These are phyloP conservation scores for Cyclospora cayetanensis DNA, from an alignment of 169 alveolate genomes.

Conservation along the genomic window DNA sequence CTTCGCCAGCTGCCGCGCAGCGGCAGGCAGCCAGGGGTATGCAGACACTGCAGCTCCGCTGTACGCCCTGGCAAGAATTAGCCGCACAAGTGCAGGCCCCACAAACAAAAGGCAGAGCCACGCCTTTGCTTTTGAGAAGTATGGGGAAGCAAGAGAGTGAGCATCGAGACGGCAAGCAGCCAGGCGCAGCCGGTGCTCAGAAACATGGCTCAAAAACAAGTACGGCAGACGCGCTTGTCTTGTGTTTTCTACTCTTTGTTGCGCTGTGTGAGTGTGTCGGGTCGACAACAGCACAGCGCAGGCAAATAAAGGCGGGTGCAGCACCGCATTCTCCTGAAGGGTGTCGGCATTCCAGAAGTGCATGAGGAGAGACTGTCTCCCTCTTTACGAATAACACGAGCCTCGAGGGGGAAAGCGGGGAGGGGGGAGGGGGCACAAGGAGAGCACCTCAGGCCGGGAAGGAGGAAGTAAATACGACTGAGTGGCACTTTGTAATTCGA, in stretches of 20 bases:
- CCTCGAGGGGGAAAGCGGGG: not conserved
- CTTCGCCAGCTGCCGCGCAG: constrained; percentile 75
- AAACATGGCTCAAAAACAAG: too few species aligned
- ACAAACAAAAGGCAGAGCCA: not conserved
- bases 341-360: too few species aligned
- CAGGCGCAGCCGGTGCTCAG: not conserved
- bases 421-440: not conserved
- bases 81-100: not conserved
- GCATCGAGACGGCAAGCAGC: not conserved
- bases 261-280: too few species aligned
- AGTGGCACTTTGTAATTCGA: not conserved
- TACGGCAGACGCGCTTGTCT: too few species aligned
- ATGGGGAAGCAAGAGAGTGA: not conserved
- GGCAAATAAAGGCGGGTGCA: too few species aligned
- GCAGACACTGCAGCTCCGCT: constrained; percentile 54
- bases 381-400: too few species aligned
- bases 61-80: not conserved
- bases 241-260: too few species aligned
- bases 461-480: not conserved
- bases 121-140: not conserved
- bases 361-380: too few species aligned
- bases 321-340: too few species aligned
- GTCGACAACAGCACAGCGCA: too few species aligned
- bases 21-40: constrained; percentile 79
- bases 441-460: not conserved